phyloP scores from a whole-genome alignment of 495 filamentous ascomycete species.

The Chaetomium cochliodes region DNA sequence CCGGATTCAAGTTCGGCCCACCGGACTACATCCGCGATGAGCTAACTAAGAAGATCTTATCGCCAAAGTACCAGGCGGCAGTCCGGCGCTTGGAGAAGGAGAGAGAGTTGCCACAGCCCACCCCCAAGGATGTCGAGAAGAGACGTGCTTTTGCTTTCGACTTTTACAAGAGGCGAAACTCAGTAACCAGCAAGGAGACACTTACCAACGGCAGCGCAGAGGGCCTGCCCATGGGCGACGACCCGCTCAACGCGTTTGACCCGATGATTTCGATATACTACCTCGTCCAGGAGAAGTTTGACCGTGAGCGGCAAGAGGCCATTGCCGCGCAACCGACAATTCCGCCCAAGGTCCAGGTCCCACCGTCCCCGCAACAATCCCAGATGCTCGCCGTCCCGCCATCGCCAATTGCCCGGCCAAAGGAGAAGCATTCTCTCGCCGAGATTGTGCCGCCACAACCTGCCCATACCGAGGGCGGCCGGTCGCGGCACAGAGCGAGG shows the following conservation, averaged over 20 bases:
- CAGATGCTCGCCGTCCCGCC: conserved; percentile 27
- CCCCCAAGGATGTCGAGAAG: conserved; percentile 68
- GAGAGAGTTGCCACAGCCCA: conserved; percentile 59
- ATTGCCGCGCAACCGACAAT: conserved; percentile 24
- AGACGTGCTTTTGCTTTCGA: conserved; percentile 87
- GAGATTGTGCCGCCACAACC: conserved; percentile 78
- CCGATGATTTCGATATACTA: conserved; percentile 94
- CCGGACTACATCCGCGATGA: conserved; percentile 77
- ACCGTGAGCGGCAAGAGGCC: conserved; percentile 61
- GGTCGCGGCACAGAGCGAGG: conserved; percentile 79
- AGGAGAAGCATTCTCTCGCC: conserved; percentile 48
- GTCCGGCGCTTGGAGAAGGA: conserved; percentile 60
- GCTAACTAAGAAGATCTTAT: conserved; percentile 79
- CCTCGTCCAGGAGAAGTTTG: conserved; percentile 89
- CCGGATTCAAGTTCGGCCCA: conserved; percentile 93
- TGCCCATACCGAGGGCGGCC: conserved; percentile 86
- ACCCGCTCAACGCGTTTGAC: conserved; percentile 91
- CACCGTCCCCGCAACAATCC: conserved; percentile 32
- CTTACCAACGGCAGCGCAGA: conserved; percentile 84
- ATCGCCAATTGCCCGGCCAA: conserved; percentile 48
- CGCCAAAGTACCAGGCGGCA: conserved; percentile 86
- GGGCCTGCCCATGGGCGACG: conserved; percentile 74
- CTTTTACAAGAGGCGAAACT: conserved; percentile 94
- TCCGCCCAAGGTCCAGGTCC: conserved; percentile 31
- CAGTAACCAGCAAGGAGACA: conserved; percentile 80